Evolutionary conservation across 768 basidiomycete genomes (phyloP).

Genomic region (Xanthoconium stramineum): DNA sequence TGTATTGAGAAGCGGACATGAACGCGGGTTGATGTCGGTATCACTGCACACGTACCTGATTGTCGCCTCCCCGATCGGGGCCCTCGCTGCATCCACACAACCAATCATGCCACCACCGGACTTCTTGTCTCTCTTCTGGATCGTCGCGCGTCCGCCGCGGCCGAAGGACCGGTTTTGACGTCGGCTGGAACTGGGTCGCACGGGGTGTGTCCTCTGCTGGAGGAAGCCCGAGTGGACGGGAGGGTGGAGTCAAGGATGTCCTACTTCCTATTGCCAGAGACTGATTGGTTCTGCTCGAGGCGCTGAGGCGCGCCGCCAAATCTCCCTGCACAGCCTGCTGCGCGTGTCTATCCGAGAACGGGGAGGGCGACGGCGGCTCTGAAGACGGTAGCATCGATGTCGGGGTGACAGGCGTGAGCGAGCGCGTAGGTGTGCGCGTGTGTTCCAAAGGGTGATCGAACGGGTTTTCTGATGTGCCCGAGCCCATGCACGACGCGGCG

Average conservation of each 20-base stretch:
- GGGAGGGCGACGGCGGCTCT: constrained; percentile 16
- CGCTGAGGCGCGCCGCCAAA: background rate
- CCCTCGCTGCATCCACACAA: constrained; percentile 77
- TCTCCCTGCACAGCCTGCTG: constrained; percentile 19
- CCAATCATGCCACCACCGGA: constrained; percentile 85
- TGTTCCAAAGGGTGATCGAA: constrained; percentile 34
- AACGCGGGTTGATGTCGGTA: background rate
- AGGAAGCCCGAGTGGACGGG: constrained; percentile 60
- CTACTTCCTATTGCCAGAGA: background rate
- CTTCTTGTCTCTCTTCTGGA: constrained; percentile 33
- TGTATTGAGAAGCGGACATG: constrained; percentile 22
- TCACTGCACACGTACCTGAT: constrained; percentile 51
- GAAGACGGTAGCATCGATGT: background rate
- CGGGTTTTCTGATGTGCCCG: constrained; percentile 38
- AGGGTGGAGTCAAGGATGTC: constrained; percentile 37
- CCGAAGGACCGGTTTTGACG: constrained; percentile 29
- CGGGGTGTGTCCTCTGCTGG: constrained; percentile 40
- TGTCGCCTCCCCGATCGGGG: constrained; percentile 66
- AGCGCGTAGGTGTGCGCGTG: background rate
- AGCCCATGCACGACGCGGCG: background rate
- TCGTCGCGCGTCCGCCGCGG: constrained; percentile 24
- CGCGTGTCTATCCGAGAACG: constrained; percentile 39
- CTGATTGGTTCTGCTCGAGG: background rate
- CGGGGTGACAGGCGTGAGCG: background rate
- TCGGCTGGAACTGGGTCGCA: constrained; percentile 34